phyloP scores from a whole-genome alignment of 1,139 yeast species.

The Hyphopichia buzzinii region DNA sequence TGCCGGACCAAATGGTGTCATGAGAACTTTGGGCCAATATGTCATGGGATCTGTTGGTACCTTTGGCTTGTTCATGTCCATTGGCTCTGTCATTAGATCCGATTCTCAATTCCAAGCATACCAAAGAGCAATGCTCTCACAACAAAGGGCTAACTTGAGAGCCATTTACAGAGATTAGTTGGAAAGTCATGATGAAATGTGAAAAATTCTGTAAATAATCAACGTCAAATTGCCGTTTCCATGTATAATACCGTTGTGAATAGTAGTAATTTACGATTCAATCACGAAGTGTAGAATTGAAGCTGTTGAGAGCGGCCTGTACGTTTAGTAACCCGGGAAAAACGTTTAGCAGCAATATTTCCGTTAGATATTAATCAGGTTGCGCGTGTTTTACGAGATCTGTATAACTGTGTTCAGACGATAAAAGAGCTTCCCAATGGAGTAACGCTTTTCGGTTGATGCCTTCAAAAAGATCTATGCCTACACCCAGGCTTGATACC shows the following conservation, averaged over 20 bases:
- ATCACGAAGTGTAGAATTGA: background rate
- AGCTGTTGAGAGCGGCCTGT: too few relatives aligned
- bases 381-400: too few relatives aligned
- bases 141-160: slow-evolving; percentile 38
- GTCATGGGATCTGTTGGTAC: slow-evolving; percentile 97
- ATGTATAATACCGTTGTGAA: background rate
- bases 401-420: too few relatives aligned
- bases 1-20: slow-evolving; percentile 97
- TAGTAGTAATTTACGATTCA: background rate
- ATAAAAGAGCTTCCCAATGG: too few relatives aligned
- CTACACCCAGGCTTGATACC: too few relatives aligned
- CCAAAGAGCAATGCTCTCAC: slow-evolving; percentile 34
- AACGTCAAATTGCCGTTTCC: slow-evolving; percentile 1
- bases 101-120: slow-evolving; percentile 50
- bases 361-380: too few relatives aligned
- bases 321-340: too few relatives aligned
- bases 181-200: background rate
- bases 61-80: slow-evolving; percentile 93
- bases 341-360: too few relatives aligned
- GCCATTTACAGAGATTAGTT: slow-evolving; percentile 23
- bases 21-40: slow-evolving; percentile 95
- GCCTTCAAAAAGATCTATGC: too few relatives aligned
- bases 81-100: slow-evolving; percentile 90
- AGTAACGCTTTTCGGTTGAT: too few relatives aligned
- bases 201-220: slow-evolving; percentile 1